Conservation (phyloP, 495 filamentous ascomycete genomes). For the Apodospora peruviana region DNA sequence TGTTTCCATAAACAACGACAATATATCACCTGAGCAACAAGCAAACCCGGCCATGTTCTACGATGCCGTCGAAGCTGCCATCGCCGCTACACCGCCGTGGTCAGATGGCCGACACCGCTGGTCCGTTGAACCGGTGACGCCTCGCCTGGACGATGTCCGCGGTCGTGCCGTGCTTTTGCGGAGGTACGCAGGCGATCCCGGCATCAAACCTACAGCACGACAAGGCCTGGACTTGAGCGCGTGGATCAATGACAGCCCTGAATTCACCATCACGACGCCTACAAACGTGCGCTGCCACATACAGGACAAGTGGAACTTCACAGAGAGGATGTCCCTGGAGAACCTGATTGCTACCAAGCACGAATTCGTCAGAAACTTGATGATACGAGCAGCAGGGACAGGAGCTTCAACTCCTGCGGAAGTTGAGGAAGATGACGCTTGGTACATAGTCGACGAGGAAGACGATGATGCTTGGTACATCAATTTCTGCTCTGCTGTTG, state of each 20-base stretch:
- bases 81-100: constrained; percentile 26
- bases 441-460: too few relatives aligned
- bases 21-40: constrained; percentile 47
- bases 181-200: constrained; percentile 63
- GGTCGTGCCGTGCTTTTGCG: constrained; percentile 79
- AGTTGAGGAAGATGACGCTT: not conserved
- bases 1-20: constrained; percentile 82
- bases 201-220: constrained; percentile 57
- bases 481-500: constrained; percentile 28
- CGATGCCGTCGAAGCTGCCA: constrained; percentile 15
- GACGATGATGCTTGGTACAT: constrained; percentile 19
- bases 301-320: constrained; percentile 29
- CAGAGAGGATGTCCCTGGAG: constrained; percentile 19
- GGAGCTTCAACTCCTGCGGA: not conserved
- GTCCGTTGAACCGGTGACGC: constrained; percentile 71
- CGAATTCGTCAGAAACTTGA: constrained; percentile 15
- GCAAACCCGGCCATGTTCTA: constrained; percentile 47
- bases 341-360: constrained; percentile 20
- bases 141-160: constrained; percentile 67
- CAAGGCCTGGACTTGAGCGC: constrained; percentile 70
- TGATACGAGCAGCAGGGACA: constrained; percentile 14
- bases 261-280: constrained; percentile 33
- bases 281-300: constrained; percentile 12
- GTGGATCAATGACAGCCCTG: constrained; percentile 78
- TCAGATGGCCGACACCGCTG: constrained; percentile 52